Base-by-base conservation (phyloP, 2,329 filamentous ascomycete species). In the Ceratocystis ficicola region DNA sequence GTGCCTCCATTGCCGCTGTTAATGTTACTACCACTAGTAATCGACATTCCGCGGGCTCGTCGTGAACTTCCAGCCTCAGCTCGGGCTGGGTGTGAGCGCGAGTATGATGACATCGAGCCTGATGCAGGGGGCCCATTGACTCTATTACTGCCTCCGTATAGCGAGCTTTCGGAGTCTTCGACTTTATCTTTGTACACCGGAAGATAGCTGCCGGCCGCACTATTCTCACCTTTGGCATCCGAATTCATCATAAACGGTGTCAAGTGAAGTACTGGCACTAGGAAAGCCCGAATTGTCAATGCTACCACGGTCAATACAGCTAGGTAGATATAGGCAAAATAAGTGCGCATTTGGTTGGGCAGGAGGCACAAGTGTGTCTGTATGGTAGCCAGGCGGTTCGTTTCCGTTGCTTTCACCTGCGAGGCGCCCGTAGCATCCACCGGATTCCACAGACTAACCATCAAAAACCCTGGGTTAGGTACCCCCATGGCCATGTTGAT, bases 401-500 rank as follows among this genome's bases (percentile, higher is more conserved):
- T 67, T 25, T 52, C 50, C 1, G 66, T 52, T 2, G 62, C 36
- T 32, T 50, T 48, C 20, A 67, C 17, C 28, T 50, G 48, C 5
- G 66, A 67, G 7, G 41, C 66, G 20, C 64, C 64, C 10, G 48
- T 62, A 17, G 30, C 57, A 70, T 92, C 88, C 65, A 97, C 81
- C 0, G 94, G 94, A 73, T 99, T 97, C 83, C 90, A 96, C 66
- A 99, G 79, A 73, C 90, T 96, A 50, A 91, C 83, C 77, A 96
- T 85, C 69, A 94, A 78, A 70, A 99, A 94, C 0, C 91, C 94
- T 0, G 94, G 94, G 5, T 83, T 86, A 0, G 89, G 83, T 0
- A 99, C 89, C 7, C 94, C 92, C 94, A 97, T 97, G 20, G 90
- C 91, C 90, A 93, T 96, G 72, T 87, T 95, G 70, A 95, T 85